Conservation (phyloP, 805 yeast species). For the Starmerella ratchasimensis region DNA sequence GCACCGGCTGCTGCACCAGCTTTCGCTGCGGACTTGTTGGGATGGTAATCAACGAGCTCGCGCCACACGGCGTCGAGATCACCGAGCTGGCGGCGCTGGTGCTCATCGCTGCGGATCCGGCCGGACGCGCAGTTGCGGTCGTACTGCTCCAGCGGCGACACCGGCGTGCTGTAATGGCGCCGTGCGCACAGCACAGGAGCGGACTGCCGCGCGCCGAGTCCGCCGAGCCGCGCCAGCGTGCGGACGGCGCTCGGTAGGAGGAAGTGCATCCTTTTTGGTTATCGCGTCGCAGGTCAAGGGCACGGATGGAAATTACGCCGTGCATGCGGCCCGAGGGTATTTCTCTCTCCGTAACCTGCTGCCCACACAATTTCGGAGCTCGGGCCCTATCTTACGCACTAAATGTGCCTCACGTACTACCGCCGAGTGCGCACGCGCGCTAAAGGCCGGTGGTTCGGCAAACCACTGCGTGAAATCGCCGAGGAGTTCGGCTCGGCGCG, state of each 20-base stretch:
- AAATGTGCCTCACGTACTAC: conserved; percentile 13
- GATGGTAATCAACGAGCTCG: conserved; percentile 36
- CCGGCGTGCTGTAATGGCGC: neutral
- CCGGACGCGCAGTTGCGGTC: conserved; percentile 25
- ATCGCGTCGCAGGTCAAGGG: no score
- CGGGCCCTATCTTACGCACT: no score
- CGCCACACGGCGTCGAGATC: conserved; percentile 47
- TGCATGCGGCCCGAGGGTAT: no score
- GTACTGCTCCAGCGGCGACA: conserved; percentile 25
- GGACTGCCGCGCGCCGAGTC: no score
- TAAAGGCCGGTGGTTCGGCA: conserved; percentile 22
- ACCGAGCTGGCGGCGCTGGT: conserved; percentile 61
- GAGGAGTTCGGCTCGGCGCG: conserved; percentile 15
- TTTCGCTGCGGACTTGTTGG: conserved; percentile 37
- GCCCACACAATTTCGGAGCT: no score
- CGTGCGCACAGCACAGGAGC: no score
- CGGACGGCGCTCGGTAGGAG: no score
- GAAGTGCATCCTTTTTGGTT: no score
- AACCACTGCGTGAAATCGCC: conserved; percentile 8
- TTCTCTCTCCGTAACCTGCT: no score
- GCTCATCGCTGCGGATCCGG: conserved; percentile 47
- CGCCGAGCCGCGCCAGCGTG: no score
- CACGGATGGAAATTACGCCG: no score
- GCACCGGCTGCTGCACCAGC: neutral
- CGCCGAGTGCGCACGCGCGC: conserved; percentile 16